These are phyloP conservation scores for Arabidopsis lyrata DNA, from an alignment of 441 rosid species.

Conservation along the genomic window DNA sequence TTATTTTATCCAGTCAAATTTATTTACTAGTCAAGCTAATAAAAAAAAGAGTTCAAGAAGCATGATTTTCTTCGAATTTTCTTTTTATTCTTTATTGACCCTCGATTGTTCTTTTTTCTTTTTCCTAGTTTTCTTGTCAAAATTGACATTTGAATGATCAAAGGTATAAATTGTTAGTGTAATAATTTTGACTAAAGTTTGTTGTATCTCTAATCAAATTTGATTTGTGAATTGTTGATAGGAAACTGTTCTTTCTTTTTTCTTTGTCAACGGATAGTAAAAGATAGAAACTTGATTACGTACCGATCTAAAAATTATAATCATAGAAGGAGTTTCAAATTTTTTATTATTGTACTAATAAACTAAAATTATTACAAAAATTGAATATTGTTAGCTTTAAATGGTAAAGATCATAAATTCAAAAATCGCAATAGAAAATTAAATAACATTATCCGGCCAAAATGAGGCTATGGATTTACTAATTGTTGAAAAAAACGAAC, in stretches of 20 bases:
- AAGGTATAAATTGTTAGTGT: background rate
- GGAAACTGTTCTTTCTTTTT: background rate
- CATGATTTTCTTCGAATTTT: conserved; percentile 31
- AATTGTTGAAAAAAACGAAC: too few species aligned
- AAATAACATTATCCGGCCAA: too few species aligned
- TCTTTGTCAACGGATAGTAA: background rate
- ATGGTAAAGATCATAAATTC: too few species aligned
- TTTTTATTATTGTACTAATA: too few species aligned
- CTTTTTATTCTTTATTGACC: conserved; percentile 19
- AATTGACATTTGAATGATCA: conserved; percentile 40
- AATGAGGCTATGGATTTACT: too few species aligned
- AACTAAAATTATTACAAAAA: too few species aligned
- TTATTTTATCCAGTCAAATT: conserved; percentile 22
- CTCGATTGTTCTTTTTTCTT: conserved; percentile 2
- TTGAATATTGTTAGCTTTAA: too few species aligned
- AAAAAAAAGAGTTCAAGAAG: background rate
- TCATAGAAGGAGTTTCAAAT: too few species aligned
- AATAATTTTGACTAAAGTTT: background rate
- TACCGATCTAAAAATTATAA: too few species aligned
- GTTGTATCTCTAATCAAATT: background rate
- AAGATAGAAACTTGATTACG: too few species aligned
- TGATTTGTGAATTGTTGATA: background rate
- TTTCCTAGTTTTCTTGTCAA: conserved; percentile 33
- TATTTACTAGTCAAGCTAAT: conserved; percentile 24
- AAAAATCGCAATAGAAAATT: too few species aligned